These are phyloP conservation scores for Cyclotella atomus DNA, from an alignment of 108 stramenopile genomes.

Conservation along the genomic window DNA sequence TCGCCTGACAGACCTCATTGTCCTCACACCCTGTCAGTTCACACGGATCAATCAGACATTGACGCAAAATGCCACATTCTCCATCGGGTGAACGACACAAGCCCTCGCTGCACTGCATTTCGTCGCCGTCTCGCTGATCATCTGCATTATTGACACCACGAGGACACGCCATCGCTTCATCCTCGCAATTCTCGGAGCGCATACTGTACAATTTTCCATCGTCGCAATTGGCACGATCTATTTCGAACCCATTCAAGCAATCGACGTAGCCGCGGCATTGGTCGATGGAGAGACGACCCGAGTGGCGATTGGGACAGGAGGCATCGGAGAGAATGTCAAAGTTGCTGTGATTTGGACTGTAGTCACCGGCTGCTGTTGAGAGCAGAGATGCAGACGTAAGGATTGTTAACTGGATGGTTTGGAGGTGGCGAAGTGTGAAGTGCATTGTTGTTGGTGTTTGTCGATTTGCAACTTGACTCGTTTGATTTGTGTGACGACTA, in stretches of 20 bases:
- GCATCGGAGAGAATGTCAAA: constrained; percentile 8
- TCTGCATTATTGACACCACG: background rate
- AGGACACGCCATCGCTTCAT: background rate
- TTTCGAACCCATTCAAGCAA: constrained; percentile 13
- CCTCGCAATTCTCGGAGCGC: constrained; percentile 1
- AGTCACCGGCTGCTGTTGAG: background rate
- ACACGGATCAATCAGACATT: constrained; percentile 6
- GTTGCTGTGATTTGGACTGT: background rate
- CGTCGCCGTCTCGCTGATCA: background rate
- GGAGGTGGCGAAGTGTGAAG: background rate
- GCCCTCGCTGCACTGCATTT: background rate
- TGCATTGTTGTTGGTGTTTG: constrained; percentile 1
- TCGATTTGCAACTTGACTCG: background rate
- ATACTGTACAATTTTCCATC: background rate
- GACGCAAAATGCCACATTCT: background rate
- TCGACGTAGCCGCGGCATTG: constrained; percentile 12
- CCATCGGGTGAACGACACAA: constrained; percentile 1
- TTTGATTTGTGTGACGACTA: background rate
- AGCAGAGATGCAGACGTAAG: background rate
- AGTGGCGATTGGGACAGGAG: background rate
- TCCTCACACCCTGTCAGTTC: background rate
- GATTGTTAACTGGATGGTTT: background rate
- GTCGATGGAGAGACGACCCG: background rate
- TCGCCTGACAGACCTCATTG: background rate
- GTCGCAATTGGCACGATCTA: constrained; percentile 3